Evolutionary conservation across 2,329 filamentous ascomycete species (phyloP), one percentile per base, ranked within the genome.

Genomic region (Talaromyces sp.): DNA sequence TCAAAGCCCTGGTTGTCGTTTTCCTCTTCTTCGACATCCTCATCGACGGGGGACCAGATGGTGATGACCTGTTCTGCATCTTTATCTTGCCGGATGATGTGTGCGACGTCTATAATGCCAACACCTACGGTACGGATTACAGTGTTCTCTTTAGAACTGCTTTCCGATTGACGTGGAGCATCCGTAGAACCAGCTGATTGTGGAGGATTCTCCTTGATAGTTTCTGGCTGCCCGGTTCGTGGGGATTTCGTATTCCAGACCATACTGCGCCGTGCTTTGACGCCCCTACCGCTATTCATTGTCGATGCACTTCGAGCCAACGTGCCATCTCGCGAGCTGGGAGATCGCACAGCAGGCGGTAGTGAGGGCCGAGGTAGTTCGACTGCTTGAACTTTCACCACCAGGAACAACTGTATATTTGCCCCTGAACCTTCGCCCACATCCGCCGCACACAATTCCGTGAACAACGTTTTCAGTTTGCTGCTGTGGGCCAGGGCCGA

Each of bases 381-480:
- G 56, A 82, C 81, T 3, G 87, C 84, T 56, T 92, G 83, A 7
- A 97, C 85, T 68, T 90, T 92, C 65, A 95, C 89, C 3, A 97
- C 87, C 1, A 99, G 82, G 72, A 90, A 97, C 23, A 98, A 78
- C 57, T 92, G 89, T 3, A 86, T 85, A 55, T 89, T 89, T 8
- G 85, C 83, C 16, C 71, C 78, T n/a, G 82, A 78, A 10, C 80
- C 82, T 67, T 87, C 83, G n/a, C 85, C 85, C 61, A 89, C 81
- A 69, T 97, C 93, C 56, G 87, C 84, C 0, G 90, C 85, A 44
- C 88, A 91, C 18, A 99, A 80, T 69, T 98, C 92, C 2, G 91
- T 88, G 68, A 98, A 97, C 2, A 99, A 82, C 0, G 92, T 96
- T 70, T 89, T 91, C 72, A 93, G 85, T 70, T 89, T 88, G 27